phyloP scores from a whole-genome alignment of 768 basidiomycete species.

The Lepiota brunneoincarnata region DNA sequence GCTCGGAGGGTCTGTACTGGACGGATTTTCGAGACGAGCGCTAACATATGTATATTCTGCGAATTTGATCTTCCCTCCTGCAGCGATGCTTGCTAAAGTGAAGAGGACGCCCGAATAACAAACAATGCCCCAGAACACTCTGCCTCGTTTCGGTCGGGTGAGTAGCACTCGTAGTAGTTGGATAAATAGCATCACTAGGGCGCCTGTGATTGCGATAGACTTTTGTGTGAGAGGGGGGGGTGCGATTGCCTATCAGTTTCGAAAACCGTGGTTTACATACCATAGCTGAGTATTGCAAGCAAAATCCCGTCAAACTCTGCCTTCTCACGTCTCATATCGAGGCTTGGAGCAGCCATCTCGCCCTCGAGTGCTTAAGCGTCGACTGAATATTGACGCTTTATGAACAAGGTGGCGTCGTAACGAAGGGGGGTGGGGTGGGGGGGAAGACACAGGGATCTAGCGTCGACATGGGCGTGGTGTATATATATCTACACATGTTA shows the following conservation, averaged over 20 bases:
- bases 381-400: not conserved
- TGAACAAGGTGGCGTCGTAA: not conserved
- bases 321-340: conserved; percentile 16
- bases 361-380: not conserved
- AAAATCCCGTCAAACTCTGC: conserved; percentile 33
- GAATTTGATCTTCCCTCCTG: conserved; percentile 28
- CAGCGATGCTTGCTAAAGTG: conserved; percentile 27
- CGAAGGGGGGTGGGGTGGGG: too few relatives aligned
- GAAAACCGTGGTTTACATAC: conserved; percentile 18
- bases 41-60: conserved; percentile 27
- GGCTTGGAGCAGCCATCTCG: too few relatives aligned
- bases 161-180: conserved; percentile 34
- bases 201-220: conserved; percentile 23
- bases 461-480: not conserved
- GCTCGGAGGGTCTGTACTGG: conserved; percentile 1
- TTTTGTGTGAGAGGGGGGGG: not conserved
- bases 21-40: conserved; percentile 12
- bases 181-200: conserved; percentile 36
- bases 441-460: not conserved
- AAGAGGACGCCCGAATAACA: conserved; percentile 30
- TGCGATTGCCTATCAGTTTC: not conserved
- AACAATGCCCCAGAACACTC: conserved; percentile 31
- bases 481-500: conserved; percentile 1
- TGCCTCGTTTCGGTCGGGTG: conserved; percentile 32
- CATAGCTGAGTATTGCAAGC: conserved; percentile 31